Evolutionary conservation across 164 flowering plant genomes (phyloP), one percentile per base, ranked within the genome.

Genomic region (Sextonia rubra): DNA sequence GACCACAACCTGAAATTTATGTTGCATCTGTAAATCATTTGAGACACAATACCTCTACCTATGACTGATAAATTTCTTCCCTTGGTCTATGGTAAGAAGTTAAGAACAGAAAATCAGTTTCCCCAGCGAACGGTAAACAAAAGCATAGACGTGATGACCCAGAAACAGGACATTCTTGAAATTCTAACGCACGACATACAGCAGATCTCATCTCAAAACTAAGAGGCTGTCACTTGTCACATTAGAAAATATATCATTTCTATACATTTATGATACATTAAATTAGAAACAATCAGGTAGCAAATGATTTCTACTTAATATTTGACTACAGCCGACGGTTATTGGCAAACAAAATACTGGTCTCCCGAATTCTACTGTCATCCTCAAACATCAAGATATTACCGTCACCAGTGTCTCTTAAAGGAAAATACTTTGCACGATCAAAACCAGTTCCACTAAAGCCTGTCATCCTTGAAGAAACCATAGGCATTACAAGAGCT

Each of bases 401-500:
- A 74, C 81, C 84, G 94, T 94, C 89, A 69, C 84, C 86, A 52
- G 83, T 76, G 66, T 79, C 81, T 80, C 77, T 79, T 69, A 82
- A 26, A 52, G 88, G 83, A 48, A 86, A 83, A 29, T 88, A 27
- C 77, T 86, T 90, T 5, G 83, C 74, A 69, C 92, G 78, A 68
- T 88, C 90, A 55, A 86, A 55, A 67, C 77, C 80, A 25, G 58
- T 78, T 64, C 98, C 97, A 83, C 99, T 85, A 62, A 93, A 91
- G 22, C 97, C 97, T 1, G 88, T 90, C 69, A 91, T 93, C 86
- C 89, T 91, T 22, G 99, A 93, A 22, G 99, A 93, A 55, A 93
- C 87, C 98, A 95, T 91, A 2, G 99, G 98, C 97, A 95, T 95
- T 71, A 83, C 97, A 73, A 95, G 82, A 80, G 89, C 90, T 4